Conservation (phyloP, 2,329 filamentous ascomycete species). For the Colletotrichum coccodes region DNA sequence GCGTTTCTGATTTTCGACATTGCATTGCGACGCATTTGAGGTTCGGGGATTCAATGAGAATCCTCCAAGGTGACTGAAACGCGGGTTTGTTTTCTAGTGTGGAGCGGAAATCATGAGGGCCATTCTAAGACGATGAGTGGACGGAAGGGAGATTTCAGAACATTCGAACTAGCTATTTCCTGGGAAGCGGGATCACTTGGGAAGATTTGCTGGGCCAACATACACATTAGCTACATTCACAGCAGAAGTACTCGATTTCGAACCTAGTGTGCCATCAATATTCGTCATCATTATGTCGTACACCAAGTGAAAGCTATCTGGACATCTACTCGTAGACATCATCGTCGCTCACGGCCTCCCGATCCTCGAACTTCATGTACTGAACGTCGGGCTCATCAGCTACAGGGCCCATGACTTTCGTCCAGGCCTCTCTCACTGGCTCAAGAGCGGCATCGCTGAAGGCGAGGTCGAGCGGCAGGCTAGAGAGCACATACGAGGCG, state of each 20-base stretch:
- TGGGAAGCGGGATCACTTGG: not conserved
- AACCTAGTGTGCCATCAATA: not conserved
- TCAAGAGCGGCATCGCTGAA: slow-evolving; percentile 79
- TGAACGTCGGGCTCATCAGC: slow-evolving; percentile 51
- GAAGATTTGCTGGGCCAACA: slow-evolving; percentile 3
- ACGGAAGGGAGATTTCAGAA: not conserved
- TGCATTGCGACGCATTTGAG: not conserved
- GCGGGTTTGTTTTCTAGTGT: not conserved
- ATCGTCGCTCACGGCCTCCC: slow-evolving; percentile 68
- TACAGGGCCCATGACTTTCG: slow-evolving; percentile 64
- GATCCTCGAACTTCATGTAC: slow-evolving; percentile 84
- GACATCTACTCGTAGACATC: slow-evolving; percentile 57
- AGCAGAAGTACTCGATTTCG: not conserved
- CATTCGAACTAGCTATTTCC: slow-evolving; percentile 14
- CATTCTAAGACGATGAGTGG: not conserved
- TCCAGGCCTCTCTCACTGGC: slow-evolving; percentile 77
- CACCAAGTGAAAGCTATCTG: slow-evolving; percentile 11
- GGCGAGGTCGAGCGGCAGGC: slow-evolving; percentile 71
- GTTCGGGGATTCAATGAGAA: not conserved
- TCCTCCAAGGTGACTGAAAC: not conserved
- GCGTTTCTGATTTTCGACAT: not conserved
- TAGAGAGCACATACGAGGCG: slow-evolving; percentile 64
- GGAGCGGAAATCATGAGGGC: not conserved
- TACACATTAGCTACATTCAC: slow-evolving; percentile 31
- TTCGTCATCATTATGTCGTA: slow-evolving; percentile 35